Evolutionary conservation across 2,329 filamentous ascomycete species (phyloP).

Genomic region (Fusarium incarnatum): DNA sequence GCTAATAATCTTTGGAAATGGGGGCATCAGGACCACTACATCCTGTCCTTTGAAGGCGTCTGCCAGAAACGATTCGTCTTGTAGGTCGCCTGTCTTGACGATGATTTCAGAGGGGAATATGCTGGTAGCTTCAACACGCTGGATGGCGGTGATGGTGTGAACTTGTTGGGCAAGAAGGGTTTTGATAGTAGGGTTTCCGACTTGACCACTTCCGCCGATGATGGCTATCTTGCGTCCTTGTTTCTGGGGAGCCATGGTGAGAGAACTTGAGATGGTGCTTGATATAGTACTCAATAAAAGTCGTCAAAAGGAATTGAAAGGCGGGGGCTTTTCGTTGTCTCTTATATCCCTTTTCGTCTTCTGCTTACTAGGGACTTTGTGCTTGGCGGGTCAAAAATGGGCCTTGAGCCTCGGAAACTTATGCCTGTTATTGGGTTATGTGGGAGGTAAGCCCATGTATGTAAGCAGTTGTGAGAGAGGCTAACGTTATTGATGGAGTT

Average conservation of each 20-base stretch:
- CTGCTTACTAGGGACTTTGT: not conserved
- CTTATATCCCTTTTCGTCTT: not conserved
- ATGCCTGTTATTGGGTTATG: not conserved
- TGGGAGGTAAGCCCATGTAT: not conserved
- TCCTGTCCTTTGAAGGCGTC: slow-evolving; percentile 16
- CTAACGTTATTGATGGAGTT: not conserved
- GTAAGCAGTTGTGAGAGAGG: not conserved
- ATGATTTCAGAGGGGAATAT: not conserved
- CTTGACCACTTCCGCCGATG: slow-evolving; percentile 12
- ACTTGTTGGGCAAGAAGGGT: slow-evolving; percentile 4
- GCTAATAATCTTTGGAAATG: slow-evolving; percentile 19
- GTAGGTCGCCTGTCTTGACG: slow-evolving; percentile 11
- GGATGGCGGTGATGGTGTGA: slow-evolving; percentile 22
- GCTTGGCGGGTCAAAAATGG: not conserved
- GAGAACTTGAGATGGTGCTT: not conserved
- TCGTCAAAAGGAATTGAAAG: rapidly evolving
- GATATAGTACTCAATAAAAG: not conserved
- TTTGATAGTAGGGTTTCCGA: slow-evolving; percentile 5
- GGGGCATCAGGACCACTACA: slow-evolving; percentile 17
- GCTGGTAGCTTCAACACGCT: slow-evolving; percentile 18
- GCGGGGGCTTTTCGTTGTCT: not conserved
- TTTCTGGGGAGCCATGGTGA: not conserved
- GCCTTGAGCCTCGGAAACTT: not conserved
- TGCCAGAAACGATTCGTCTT: slow-evolving; percentile 15
- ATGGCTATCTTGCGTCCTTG: slow-evolving; percentile 22